These are phyloP conservation scores for Phylloporus arenicola DNA, from an alignment of 768 basidiomycete species.

Conservation along the genomic window DNA sequence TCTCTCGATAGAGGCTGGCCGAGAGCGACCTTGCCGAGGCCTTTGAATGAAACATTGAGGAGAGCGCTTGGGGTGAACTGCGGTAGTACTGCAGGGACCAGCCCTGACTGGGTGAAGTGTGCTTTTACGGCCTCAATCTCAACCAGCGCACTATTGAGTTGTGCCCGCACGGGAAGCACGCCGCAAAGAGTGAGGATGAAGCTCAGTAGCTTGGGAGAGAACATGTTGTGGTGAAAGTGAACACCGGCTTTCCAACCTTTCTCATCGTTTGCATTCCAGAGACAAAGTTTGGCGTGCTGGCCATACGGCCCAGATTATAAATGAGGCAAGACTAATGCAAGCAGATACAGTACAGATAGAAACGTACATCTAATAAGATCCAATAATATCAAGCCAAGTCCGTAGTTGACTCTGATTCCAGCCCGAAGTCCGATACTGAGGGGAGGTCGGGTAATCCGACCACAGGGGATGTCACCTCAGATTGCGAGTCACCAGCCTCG, in stretches of 20 bases:
- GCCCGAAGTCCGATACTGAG: slow-evolving; percentile 24
- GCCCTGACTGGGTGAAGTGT: slow-evolving; percentile 53
- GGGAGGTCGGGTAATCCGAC: slow-evolving; percentile 23
- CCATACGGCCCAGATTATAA: slow-evolving; percentile 6
- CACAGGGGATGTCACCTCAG: slow-evolving; percentile 22
- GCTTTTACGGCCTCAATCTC: slow-evolving; percentile 59
- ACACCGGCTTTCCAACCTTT: background rate
- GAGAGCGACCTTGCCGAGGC: slow-evolving; percentile 44
- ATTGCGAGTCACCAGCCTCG: slow-evolving; percentile 29
- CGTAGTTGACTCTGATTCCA: slow-evolving; percentile 21
- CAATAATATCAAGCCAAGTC: slow-evolving; percentile 25
- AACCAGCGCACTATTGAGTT: slow-evolving; percentile 37
- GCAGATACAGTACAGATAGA: slow-evolving; percentile 32
- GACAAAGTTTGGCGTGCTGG: slow-evolving; percentile 19
- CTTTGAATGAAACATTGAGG: slow-evolving; percentile 46
- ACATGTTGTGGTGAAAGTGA: slow-evolving; percentile 11
- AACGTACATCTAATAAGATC: slow-evolving; percentile 22
- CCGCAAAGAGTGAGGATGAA: slow-evolving; percentile 34
- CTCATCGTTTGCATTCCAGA: slow-evolving; percentile 12
- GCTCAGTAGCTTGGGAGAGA: slow-evolving; percentile 5
- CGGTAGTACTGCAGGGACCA: slow-evolving; percentile 59
- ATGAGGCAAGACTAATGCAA: slow-evolving; percentile 23
- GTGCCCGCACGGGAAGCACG: slow-evolving; percentile 39
- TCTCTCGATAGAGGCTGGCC: slow-evolving; percentile 55
- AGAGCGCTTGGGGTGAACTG: slow-evolving; percentile 59